These are phyloP conservation scores for Dendrobium huoshanense DNA, from an alignment of 106 monocot genomes.

Conservation along the genomic window DNA sequence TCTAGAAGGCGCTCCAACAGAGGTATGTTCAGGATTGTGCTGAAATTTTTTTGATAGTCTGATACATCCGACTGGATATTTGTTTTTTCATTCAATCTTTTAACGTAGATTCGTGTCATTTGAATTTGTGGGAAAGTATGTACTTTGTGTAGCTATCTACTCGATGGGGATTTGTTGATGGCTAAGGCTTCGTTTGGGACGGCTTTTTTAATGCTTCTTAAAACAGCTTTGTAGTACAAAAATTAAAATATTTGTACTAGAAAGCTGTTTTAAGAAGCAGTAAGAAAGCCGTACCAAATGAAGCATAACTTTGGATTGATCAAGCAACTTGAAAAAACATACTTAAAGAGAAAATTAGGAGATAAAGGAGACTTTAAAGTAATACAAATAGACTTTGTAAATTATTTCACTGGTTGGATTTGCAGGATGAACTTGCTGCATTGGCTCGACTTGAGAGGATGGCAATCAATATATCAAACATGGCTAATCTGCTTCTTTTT, in stretches of 20 bases:
- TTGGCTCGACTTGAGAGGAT: constrained; percentile 55
- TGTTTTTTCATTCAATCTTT: not conserved
- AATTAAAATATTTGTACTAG: too few species aligned
- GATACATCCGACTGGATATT: not conserved
- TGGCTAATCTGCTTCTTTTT: constrained; percentile 65
- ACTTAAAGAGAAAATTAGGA: not conserved
- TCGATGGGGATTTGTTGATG: not conserved
- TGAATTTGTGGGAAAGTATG: not conserved
- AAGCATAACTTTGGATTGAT: too few species aligned
- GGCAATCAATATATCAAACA: constrained; percentile 71
- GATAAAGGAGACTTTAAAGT: too few species aligned
- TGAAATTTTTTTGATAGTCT: not conserved
- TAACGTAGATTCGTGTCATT: not conserved
- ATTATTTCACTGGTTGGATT: not conserved
- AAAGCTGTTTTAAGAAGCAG: not conserved
- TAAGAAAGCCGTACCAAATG: too few species aligned
- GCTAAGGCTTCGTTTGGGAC: not conserved
- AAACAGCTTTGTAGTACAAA: too few species aligned
- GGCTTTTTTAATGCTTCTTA: too few species aligned
- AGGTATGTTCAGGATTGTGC: constrained; percentile 29
- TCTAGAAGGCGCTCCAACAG: constrained; percentile 43
- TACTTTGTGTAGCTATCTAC: not conserved
- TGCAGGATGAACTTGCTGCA: constrained; percentile 55
- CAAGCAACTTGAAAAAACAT: not conserved
- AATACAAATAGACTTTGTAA: not conserved